Percentiles rank a stretch among this genome's conserved stretches.
phyloP scores from a whole-genome alignment of 352 stramenopile genomes.

The Phytophthora kernoviae region DNA sequence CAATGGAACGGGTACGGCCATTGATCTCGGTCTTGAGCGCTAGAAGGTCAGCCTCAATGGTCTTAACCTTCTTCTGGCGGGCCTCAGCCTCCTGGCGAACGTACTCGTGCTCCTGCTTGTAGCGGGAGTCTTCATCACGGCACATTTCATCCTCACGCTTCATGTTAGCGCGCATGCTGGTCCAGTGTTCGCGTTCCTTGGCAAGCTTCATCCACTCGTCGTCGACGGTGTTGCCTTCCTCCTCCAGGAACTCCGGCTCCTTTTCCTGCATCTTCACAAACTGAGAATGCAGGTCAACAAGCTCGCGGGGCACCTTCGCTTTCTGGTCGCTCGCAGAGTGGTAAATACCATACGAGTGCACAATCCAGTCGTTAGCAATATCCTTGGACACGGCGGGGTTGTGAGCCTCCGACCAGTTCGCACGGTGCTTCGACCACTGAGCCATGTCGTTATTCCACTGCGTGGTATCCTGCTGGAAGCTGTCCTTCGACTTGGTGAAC shows the following conservation, averaged over 20 bases:
- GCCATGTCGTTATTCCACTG: conserved; percentile 92
- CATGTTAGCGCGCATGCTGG: conserved; percentile 87
- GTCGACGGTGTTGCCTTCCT: conserved; percentile 82
- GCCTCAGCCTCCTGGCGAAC: conserved; percentile 74
- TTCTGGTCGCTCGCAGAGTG: conserved; percentile 56
- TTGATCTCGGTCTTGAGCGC: conserved; percentile 84
- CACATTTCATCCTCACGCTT: conserved; percentile 90
- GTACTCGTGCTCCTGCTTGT: conserved; percentile 87
- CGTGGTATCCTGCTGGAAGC: conserved; percentile 86
- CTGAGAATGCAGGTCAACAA: conserved; percentile 74
- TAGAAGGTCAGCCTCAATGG: conserved; percentile 77
- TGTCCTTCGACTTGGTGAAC: conserved; percentile 89
- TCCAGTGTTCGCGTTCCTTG: conserved; percentile 91
- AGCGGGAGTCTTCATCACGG: conserved; percentile 80
- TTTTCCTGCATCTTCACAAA: conserved; percentile 88
- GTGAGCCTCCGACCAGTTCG: conserved; percentile 86
- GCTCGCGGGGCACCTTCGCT: conserved; percentile 68
- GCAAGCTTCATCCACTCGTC: conserved; percentile 90
- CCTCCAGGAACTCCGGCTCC: conserved; percentile 76
- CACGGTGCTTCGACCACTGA: conserved; percentile 86
- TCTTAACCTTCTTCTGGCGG: conserved; percentile 85
- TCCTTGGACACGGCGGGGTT: conserved; percentile 88
- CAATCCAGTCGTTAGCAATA: conserved; percentile 88
- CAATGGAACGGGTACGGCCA: conserved; percentile 67
- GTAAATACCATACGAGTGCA: conserved; percentile 88